Evolutionary conservation across 768 basidiomycete species (phyloP).

Genomic region (Lactarius hatsudake): DNA sequence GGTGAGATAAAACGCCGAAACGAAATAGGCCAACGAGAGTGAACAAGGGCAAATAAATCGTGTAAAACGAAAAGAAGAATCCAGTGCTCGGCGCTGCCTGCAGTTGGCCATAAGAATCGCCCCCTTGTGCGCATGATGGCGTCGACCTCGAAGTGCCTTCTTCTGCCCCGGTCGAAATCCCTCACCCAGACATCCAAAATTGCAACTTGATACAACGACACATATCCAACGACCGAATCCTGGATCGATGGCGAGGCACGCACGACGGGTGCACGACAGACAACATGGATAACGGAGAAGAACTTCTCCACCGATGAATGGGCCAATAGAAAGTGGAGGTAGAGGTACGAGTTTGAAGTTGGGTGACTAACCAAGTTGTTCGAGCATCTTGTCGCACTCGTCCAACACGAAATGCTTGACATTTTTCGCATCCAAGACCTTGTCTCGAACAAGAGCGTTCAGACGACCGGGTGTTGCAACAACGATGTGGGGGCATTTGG

Average conservation of each 20-base stretch:
- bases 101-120: constrained; percentile 18
- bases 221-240: constrained; percentile 29
- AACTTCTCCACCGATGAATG: constrained; percentile 33
- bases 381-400: constrained; percentile 99
- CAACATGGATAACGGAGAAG: constrained; percentile 53
- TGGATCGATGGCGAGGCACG: constrained; percentile 25
- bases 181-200: constrained; percentile 13
- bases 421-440: constrained; percentile 89
- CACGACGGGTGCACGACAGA: constrained; percentile 30
- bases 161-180: constrained; percentile 15
- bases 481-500: constrained; percentile 96
- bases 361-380: constrained; percentile 99
- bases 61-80: constrained; percentile 31
- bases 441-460: constrained; percentile 94
- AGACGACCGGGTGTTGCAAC: constrained; percentile 97
- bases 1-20: constrained; percentile 58
- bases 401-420: constrained; percentile 99
- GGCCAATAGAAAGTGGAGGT: constrained; percentile 31
- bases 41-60: constrained; percentile 47
- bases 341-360: constrained; percentile 62
- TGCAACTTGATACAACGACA: constrained; percentile 21
- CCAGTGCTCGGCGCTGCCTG: constrained; percentile 18
- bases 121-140: constrained; percentile 10
- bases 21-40: constrained; percentile 50
- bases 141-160: constrained; percentile 26